These are phyloP conservation scores for Saccharum spontaneum DNA, from an alignment of 176 grass and related monocot species.

Conservation along the genomic window DNA sequence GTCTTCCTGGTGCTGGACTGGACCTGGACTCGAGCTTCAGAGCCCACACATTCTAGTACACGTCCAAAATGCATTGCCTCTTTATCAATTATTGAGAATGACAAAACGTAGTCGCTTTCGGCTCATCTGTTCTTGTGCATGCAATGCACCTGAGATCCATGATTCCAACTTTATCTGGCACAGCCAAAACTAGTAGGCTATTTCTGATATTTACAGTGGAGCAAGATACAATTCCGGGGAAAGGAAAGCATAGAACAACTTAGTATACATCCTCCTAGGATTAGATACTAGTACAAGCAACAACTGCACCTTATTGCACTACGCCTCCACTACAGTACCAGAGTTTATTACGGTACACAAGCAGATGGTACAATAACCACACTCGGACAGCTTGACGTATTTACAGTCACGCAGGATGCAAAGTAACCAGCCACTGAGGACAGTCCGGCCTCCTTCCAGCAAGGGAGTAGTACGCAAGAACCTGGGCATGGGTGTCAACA, in stretches of 20 bases:
- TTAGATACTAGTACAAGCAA: constrained; percentile 36
- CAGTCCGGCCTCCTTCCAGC: constrained; percentile 70
- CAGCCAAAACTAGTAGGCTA: not conserved
- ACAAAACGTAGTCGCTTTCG: not conserved
- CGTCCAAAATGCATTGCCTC: not conserved
- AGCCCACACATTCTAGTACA: not conserved
- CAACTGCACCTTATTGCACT: constrained; percentile 45
- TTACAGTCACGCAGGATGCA: constrained; percentile 74
- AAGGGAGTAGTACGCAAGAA: constrained; percentile 91
- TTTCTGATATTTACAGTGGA: constrained; percentile 25
- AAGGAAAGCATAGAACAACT: constrained; percentile 6
- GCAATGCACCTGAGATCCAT: not conserved
- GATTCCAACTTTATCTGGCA: not conserved
- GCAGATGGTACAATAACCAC: constrained; percentile 32
- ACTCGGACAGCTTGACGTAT: constrained; percentile 23
- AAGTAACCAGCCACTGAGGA: constrained; percentile 62
- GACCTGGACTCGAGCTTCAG: not conserved
- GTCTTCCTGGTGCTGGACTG: constrained; percentile 4
- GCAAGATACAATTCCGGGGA: not conserved
- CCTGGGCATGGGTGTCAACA: constrained; percentile 55
- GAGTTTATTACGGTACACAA: constrained; percentile 44
- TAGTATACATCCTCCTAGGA: constrained; percentile 36
- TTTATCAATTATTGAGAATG: not conserved
- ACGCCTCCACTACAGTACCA: constrained; percentile 37
- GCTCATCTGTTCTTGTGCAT: not conserved